Evolutionary conservation across 345 rosid species (phyloP).

Genomic region (Ceriops tagal): DNA sequence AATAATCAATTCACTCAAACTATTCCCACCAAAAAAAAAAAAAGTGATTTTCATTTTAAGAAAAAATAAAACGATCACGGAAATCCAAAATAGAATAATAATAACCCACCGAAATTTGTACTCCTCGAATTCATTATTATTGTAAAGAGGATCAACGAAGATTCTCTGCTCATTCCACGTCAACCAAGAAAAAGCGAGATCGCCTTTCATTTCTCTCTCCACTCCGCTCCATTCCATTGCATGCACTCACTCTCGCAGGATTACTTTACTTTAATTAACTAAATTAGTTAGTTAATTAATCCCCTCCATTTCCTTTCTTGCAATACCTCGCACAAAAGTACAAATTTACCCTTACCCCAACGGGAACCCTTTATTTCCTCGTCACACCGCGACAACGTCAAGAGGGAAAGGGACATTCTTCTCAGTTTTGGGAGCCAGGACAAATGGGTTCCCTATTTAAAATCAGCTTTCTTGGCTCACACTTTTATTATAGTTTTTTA

Average conservation of each 20-base stretch:
- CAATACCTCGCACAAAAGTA: neutral
- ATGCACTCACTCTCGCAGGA: conserved; percentile 2
- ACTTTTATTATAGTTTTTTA: neutral
- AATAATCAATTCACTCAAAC: too few relatives aligned
- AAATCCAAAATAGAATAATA: neutral
- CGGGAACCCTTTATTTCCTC: too few relatives aligned
- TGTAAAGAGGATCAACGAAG: conserved; percentile 14
- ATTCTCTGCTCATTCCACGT: conserved; percentile 24
- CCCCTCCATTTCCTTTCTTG: neutral
- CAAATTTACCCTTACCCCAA: neutral
- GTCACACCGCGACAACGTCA: too few relatives aligned
- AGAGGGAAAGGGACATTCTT: conserved; percentile 3
- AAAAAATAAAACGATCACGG: neutral
- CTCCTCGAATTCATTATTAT: conserved; percentile 9
- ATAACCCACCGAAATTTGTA: too few relatives aligned
- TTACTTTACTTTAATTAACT: neutral
- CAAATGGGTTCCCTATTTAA: neutral
- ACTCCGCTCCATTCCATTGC: neutral
- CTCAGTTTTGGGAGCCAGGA: conserved; percentile 11
- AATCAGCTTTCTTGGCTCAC: conserved; percentile 2
- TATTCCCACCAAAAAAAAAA: too few relatives aligned
- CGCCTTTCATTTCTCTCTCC: neutral
- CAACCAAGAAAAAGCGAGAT: neutral
- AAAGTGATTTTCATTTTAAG: neutral
- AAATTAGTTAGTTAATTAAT: conserved; percentile 4